A percentile compares a stretch with the other conserved stretches of the same genome.
phyloP scores from a whole-genome alignment of 768 basidiomycete genomes.

The Tremella yokohamensis region DNA sequence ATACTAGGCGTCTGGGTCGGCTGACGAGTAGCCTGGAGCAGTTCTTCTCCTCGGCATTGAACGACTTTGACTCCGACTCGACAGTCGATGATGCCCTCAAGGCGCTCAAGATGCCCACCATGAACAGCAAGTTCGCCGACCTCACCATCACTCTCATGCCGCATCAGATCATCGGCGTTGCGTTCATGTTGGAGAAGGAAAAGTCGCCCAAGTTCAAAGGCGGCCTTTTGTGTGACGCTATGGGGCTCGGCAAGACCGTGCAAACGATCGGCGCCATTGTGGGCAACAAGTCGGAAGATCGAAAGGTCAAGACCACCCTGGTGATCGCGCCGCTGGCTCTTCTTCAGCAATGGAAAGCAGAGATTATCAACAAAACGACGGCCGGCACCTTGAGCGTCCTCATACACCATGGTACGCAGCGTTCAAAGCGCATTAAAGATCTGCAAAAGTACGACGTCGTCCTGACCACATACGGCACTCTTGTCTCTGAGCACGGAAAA shows the following conservation, averaged over 20 bases:
- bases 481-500: conserved; percentile 56
- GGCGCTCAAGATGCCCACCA: conserved; percentile 57
- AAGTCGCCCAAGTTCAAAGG: conserved; percentile 31
- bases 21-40: conserved; percentile 23
- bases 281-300: conserved; percentile 58
- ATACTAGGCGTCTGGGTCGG: not conserved
- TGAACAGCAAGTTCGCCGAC: conserved; percentile 58
- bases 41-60: conserved; percentile 40
- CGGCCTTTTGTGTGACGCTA: conserved; percentile 58
- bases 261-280: conserved; percentile 64
- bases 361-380: conserved; percentile 64
- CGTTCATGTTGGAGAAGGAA: conserved; percentile 66
- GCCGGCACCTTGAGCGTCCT: conserved; percentile 55
- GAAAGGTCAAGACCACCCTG: conserved; percentile 61
- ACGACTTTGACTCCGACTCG: conserved; percentile 53
- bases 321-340: conserved; percentile 67
- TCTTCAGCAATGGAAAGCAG: conserved; percentile 64
- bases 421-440: conserved; percentile 56
- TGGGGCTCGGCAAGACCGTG: conserved; percentile 58
- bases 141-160: conserved; percentile 65
- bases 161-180: conserved; percentile 64
- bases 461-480: conserved; percentile 69
- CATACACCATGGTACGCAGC: conserved; percentile 65
- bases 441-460: conserved; percentile 63
- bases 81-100: conserved; percentile 61